Evolutionary conservation across 148 eudicot genomes (phyloP).

Genomic region (Amaranthus hypochondriacus): DNA sequence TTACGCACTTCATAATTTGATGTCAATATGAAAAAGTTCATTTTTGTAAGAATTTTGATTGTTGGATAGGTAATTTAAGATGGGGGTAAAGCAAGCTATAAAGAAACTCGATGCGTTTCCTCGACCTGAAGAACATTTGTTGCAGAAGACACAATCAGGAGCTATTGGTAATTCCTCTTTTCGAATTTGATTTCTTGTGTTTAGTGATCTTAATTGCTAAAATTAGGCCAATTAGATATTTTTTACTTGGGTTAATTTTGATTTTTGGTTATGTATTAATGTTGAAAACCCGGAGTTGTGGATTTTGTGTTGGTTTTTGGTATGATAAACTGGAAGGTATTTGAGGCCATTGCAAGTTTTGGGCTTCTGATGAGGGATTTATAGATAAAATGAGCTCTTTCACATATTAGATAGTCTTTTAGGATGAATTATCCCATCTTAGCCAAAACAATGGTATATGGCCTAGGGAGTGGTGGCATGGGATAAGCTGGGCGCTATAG

Average conservation of each 20-base stretch:
- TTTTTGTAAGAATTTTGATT: neutral
- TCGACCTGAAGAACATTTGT: conserved; percentile 88
- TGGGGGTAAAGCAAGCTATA: conserved; percentile 86
- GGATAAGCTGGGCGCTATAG: no score
- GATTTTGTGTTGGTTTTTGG: neutral
- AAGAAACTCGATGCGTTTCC: conserved; percentile 88
- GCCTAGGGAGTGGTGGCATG: no score
- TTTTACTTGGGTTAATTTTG: no score
- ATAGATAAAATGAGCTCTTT: no score
- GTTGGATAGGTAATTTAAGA: conserved; percentile 8
- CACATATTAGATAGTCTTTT: no score
- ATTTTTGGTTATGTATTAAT: neutral
- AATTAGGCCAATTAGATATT: no score
- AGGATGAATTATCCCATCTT: no score
- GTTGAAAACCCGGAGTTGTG: conserved; percentile 5
- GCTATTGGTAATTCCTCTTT: conserved; percentile 56
- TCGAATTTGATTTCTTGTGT: neutral
- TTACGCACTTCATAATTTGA: neutral
- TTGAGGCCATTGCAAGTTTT: neutral
- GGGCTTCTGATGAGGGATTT: no score
- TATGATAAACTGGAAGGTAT: neutral
- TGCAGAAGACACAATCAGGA: conserved; percentile 90
- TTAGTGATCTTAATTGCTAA: no score
- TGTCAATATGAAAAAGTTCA: neutral
- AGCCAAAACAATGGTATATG: no score